These are phyloP conservation scores for Martensiomyces pterosporus DNA, from an alignment of 192 early-diverging fungal species.

Conservation along the genomic window DNA sequence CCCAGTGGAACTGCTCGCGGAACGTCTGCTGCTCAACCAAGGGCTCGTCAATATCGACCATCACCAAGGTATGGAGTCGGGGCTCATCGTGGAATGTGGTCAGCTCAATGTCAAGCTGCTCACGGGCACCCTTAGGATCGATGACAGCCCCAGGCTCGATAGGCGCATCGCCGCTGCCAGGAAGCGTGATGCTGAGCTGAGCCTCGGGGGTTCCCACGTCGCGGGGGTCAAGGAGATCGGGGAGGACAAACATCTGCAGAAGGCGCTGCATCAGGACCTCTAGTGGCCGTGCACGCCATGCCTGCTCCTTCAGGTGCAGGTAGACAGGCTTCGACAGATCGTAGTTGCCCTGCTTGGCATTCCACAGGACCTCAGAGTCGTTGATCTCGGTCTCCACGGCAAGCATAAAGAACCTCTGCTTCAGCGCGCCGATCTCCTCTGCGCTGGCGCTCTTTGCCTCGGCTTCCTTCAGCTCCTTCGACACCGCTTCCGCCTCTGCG, in stretches of 20 bases:
- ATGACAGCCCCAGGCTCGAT: constrained; percentile 35
- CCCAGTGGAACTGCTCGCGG: constrained; percentile 71
- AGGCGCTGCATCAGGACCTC: constrained; percentile 62
- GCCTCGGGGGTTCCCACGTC: constrained; percentile 30
- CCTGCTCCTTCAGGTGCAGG: constrained; percentile 58
- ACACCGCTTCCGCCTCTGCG: constrained; percentile 27
- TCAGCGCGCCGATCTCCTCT: constrained; percentile 48
- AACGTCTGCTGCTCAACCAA: constrained; percentile 60
- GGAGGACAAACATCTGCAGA: constrained; percentile 73
- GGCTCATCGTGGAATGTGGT: constrained; percentile 64
- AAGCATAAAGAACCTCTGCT: constrained; percentile 52
- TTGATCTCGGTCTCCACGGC: constrained; percentile 65
- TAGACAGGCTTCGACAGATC: constrained; percentile 70
- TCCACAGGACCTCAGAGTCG: constrained; percentile 65
- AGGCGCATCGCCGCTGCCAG: neutral
- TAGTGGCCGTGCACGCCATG: constrained; percentile 56
- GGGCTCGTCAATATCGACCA: constrained; percentile 70
- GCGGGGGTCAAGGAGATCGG: constrained; percentile 62
- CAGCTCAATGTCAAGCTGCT: constrained; percentile 54
- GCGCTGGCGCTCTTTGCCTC: constrained; percentile 20
- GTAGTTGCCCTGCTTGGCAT: constrained; percentile 54
- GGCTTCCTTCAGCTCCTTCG: constrained; percentile 18
- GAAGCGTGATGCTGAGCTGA: constrained; percentile 41
- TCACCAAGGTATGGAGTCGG: constrained; percentile 62
- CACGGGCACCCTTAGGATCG: constrained; percentile 50